Percentiles rank a stretch among this genome's conserved stretches.
Conservation (phyloP, 1,284 basidiomycete genomes). For the Cutaneotrichosporon sp. region DNA sequence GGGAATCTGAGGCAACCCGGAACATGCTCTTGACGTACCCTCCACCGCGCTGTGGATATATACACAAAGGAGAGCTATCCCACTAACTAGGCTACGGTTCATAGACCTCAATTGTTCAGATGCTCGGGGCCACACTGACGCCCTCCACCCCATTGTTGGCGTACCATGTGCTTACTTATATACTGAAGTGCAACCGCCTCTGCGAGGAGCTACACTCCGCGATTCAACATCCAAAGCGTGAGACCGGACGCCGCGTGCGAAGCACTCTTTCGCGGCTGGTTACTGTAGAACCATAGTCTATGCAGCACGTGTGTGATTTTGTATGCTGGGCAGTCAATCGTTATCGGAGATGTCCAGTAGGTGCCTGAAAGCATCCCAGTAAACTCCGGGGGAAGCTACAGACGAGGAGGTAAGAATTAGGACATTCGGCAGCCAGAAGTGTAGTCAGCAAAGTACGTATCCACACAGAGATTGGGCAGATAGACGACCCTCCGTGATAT, state of each 20-base stretch:
- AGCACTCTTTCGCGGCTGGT: slow-evolving; percentile 10
- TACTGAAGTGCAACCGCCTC: too few relatives aligned
- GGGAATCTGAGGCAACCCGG: not conserved
- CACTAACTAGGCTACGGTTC: too few relatives aligned
- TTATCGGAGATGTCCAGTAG: not conserved
- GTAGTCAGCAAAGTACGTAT: too few relatives aligned
- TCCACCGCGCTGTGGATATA: slow-evolving; percentile 10
- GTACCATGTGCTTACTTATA: too few relatives aligned
- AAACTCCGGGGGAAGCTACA: not conserved
- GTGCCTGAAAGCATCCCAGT: not conserved
- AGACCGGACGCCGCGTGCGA: slow-evolving; percentile 11
- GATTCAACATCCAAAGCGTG: not conserved
- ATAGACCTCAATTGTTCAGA: too few relatives aligned
- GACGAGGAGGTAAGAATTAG: too few relatives aligned
- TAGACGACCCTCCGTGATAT: too few relatives aligned
- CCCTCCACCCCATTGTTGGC: too few relatives aligned
- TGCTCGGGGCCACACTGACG: too few relatives aligned
- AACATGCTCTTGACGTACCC: slow-evolving; percentile 10
- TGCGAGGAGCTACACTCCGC: not conserved
- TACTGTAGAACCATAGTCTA: not conserved
- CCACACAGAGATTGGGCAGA: too few relatives aligned
- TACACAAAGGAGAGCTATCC: slow-evolving; percentile 11
- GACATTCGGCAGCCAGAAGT: too few relatives aligned
- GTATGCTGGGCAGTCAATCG: not conserved
- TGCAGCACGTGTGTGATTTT: not conserved